phyloP scores from a whole-genome alignment of 257 asterid genomes.

The Petunia axillaris region DNA sequence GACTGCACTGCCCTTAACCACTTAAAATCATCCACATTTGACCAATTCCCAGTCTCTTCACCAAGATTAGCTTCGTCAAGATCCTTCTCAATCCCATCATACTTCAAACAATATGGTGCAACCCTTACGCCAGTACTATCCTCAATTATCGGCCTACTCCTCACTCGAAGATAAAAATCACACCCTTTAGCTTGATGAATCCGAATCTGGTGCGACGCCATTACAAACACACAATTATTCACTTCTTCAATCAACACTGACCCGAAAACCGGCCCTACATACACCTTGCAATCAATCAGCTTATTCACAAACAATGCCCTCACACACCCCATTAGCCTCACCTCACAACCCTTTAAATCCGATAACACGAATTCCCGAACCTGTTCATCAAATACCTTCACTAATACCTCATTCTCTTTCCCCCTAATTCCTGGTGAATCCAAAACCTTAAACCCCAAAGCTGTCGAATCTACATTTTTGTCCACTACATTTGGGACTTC shows the following conservation, averaged over 20 bases:
- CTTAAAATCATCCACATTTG: slow-evolving; percentile 79
- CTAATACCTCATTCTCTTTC: slow-evolving; percentile 50
- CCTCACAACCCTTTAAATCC: slow-evolving; percentile 64
- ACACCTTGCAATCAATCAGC: slow-evolving; percentile 58
- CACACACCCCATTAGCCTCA: slow-evolving; percentile 66
- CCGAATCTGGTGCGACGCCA: slow-evolving; percentile 87
- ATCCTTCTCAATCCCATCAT: slow-evolving; percentile 63
- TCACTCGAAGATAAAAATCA: slow-evolving; percentile 72
- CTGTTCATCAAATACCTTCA: slow-evolving; percentile 52
- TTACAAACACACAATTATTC: slow-evolving; percentile 59
- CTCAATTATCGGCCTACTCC: slow-evolving; percentile 96
- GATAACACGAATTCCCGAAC: slow-evolving; percentile 73
- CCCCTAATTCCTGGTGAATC: slow-evolving; percentile 66
- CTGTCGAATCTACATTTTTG: slow-evolving; percentile 28
- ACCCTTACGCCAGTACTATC: slow-evolving; percentile 65
- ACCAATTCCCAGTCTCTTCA: slow-evolving; percentile 88
- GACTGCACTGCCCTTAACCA: slow-evolving; percentile 91
- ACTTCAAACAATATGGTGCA: slow-evolving; percentile 75
- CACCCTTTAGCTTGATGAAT: slow-evolving; percentile 73
- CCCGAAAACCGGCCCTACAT: slow-evolving; percentile 64
- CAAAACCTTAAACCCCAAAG: slow-evolving; percentile 38
- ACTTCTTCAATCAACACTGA: slow-evolving; percentile 81
- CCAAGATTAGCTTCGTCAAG: slow-evolving; percentile 69
- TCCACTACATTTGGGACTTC: slow-evolving; percentile 17
- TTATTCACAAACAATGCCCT: slow-evolving; percentile 79